These are phyloP conservation scores for Cornus controversa DNA, from an alignment of 148 eudicot species.

Conservation along the genomic window DNA sequence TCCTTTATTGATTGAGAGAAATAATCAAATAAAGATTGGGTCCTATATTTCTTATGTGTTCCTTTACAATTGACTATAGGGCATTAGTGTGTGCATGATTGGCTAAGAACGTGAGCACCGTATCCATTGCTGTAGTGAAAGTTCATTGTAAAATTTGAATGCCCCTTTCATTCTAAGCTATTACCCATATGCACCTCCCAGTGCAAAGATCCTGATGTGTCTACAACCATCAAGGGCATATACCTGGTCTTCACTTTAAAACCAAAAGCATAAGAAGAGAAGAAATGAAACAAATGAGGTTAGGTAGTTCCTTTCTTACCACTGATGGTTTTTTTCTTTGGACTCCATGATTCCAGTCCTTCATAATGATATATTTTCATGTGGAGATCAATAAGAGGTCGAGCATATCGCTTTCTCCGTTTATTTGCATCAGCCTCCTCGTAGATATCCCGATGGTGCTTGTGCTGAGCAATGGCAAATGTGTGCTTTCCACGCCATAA, in stretches of 20 bases:
- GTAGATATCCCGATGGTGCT: slow-evolving; percentile 78
- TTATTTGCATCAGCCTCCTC: slow-evolving; percentile 99
- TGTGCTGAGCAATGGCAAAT: slow-evolving; percentile 94
- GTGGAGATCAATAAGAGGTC: slow-evolving; percentile 92
- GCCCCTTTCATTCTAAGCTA: too few relatives aligned
- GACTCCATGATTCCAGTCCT: slow-evolving; percentile 89
- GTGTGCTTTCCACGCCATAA: slow-evolving; percentile 96
- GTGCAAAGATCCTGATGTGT: too few relatives aligned
- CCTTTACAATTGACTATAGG: too few relatives aligned
- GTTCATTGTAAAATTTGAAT: too few relatives aligned
- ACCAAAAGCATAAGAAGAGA: not conserved
- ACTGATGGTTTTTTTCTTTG: slow-evolving; percentile 60
- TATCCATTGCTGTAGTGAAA: too few relatives aligned
- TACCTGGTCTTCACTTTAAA: not conserved
- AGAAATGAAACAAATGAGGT: not conserved
- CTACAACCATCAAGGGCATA: not conserved
- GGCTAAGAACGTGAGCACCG: not conserved
- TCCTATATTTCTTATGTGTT: too few relatives aligned
- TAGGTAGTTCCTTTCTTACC: slow-evolving; percentile 46
- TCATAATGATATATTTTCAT: slow-evolving; percentile 90
- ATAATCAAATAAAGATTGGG: too few relatives aligned
- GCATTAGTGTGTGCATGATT: not conserved
- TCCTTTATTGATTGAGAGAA: too few relatives aligned
- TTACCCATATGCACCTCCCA: too few relatives aligned
- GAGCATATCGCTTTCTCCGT: slow-evolving; percentile 95